Percentiles rank a stretch among this genome's conserved stretches.
Conservation (phyloP, 2,329 filamentous ascomycete genomes). For the Calonectria ilicicola region DNA sequence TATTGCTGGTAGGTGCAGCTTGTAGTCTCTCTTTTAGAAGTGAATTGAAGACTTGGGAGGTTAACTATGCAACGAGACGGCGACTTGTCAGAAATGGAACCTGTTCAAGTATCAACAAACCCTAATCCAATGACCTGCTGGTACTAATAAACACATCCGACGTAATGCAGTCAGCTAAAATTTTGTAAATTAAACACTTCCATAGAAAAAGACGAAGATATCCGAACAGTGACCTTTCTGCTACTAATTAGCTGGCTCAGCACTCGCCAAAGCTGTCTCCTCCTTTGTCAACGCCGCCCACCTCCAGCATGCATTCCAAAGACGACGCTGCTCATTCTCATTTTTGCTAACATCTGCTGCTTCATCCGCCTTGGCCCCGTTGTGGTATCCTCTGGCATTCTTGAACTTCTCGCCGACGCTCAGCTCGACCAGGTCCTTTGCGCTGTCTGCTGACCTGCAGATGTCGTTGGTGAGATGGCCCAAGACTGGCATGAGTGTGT, state of each 20-base stretch:
- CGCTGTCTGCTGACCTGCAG: conserved; percentile 27
- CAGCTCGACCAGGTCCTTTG: conserved; percentile 27
- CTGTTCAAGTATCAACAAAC: too few relatives aligned
- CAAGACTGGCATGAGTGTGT: conserved; percentile 13
- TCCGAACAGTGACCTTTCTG: not conserved
- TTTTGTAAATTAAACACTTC: too few relatives aligned
- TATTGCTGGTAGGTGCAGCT: too few relatives aligned
- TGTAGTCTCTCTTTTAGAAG: too few relatives aligned
- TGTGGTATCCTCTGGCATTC: conserved; percentile 22
- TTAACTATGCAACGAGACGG: too few relatives aligned
- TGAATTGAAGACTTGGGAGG: too few relatives aligned
- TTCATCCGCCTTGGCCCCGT: not conserved
- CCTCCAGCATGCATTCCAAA: conserved; percentile 36
- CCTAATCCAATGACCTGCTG: too few relatives aligned
- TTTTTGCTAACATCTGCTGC: conserved; percentile 18
- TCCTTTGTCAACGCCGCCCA: conserved; percentile 24
- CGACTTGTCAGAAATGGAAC: too few relatives aligned
- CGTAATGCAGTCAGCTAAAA: too few relatives aligned
- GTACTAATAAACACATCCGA: too few relatives aligned
- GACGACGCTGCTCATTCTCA: not conserved
- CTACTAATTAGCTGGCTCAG: not conserved
- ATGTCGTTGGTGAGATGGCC: conserved; percentile 21
- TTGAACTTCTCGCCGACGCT: conserved; percentile 24
- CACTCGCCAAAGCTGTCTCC: conserved; percentile 27
- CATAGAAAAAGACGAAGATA: not conserved